phyloP scores from a whole-genome alignment of 2,329 filamentous ascomycete species.

The Colletotrichum zoysiae region DNA sequence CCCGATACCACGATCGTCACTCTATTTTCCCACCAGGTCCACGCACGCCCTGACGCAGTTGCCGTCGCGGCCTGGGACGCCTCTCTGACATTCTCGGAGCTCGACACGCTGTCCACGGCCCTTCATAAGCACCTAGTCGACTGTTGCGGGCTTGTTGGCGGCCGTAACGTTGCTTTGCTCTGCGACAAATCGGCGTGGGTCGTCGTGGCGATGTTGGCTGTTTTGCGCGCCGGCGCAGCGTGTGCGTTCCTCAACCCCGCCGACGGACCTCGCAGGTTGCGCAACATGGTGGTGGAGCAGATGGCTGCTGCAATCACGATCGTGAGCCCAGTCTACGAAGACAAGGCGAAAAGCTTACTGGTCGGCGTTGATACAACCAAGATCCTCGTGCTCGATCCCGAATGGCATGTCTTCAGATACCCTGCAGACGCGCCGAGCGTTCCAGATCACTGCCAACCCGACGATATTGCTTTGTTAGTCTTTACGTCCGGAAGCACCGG shows the following conservation, averaged over 20 bases:
- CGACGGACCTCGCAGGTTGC: neutral
- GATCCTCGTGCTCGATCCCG: neutral
- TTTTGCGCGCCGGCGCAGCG: conserved; percentile 41
- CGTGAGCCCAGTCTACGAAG: neutral
- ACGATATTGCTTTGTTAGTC: neutral
- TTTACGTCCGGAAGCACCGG: neutral
- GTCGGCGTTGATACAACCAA: too few relatives aligned
- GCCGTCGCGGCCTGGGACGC: neutral
- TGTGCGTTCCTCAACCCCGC: conserved; percentile 19
- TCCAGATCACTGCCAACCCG: neutral
- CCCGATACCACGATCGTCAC: neutral
- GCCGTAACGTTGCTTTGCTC: neutral
- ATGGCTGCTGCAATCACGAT: neutral
- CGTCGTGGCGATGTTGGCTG: conserved; percentile 39
- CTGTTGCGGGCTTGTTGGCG: neutral
- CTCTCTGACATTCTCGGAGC: neutral
- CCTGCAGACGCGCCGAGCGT: neutral
- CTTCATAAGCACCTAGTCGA: neutral
- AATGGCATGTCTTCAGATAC: neutral
- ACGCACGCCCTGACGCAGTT: neutral
- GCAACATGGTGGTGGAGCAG: neutral
- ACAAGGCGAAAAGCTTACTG: neutral
- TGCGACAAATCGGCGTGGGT: conserved; percentile 37
- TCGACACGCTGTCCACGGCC: neutral
- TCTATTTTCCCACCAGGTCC: neutral